A percentile compares a stretch with the other conserved stretches of the same genome.
Conservation (phyloP, 225 moss, liverwort and hornwort species). For the Marchantia polymorpha region DNA sequence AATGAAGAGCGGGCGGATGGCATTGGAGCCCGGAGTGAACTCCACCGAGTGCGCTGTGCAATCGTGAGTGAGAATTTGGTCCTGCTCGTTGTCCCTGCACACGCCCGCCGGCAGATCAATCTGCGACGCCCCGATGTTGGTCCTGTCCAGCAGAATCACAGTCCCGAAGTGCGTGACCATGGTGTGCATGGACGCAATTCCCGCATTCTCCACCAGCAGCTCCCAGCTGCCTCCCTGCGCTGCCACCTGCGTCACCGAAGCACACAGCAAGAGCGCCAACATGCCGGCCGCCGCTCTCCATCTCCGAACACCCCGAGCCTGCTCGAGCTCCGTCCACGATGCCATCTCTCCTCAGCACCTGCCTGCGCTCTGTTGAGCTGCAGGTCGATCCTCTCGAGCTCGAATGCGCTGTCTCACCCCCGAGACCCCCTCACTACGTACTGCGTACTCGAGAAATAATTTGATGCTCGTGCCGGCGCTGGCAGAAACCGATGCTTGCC, state of each 20-base stretch:
- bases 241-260: conserved; percentile 7
- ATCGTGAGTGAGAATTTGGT: conserved; percentile 33
- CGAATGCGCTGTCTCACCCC: not conserved
- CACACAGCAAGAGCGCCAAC: conserved; percentile 17
- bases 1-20: conserved; percentile 59
- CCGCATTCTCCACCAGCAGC: conserved; percentile 43
- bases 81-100: conserved; percentile 33
- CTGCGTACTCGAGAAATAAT: no score
- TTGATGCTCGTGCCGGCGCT: no score
- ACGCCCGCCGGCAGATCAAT: conserved; percentile 32
- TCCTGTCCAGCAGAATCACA: conserved; percentile 43
- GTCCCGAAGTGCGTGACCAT: conserved; percentile 33
- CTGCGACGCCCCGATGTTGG: conserved; percentile 49
- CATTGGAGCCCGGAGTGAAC: conserved; percentile 49
- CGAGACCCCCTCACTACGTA: no score
- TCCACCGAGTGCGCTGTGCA: conserved; percentile 79
- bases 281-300: not conserved
- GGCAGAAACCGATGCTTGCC: no score
- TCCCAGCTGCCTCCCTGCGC: conserved; percentile 41
- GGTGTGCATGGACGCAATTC: conserved; percentile 50
- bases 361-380: not conserved
- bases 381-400: not conserved
- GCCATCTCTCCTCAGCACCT: not conserved
- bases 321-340: not conserved
- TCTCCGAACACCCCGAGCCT: not conserved